A percentile compares a stretch with the other conserved stretches of the same genome.
These are phyloP conservation scores for Phytophthora pistaciae DNA, from an alignment of 352 stramenopile species.

Conservation along the genomic window DNA sequence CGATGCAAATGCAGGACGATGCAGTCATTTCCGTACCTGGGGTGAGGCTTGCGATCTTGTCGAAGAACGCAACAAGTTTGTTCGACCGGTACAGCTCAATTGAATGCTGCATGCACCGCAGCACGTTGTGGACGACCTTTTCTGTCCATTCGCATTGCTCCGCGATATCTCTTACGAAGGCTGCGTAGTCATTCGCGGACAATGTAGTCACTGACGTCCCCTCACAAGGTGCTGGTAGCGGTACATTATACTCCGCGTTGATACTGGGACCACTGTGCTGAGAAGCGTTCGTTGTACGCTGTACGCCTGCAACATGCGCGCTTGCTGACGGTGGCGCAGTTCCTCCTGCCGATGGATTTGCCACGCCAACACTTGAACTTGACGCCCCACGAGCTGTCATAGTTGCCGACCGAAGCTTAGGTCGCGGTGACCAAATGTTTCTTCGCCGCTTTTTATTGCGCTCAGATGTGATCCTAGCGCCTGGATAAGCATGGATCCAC, in stretches of 20 bases:
- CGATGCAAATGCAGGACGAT: neutral
- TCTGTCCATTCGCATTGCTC: slow-evolving; percentile 44
- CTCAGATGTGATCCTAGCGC: slow-evolving; percentile 16
- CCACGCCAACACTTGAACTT: slow-evolving; percentile 7
- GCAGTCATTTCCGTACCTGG: slow-evolving; percentile 39
- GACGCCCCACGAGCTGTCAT: slow-evolving; percentile 10
- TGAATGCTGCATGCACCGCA: slow-evolving; percentile 47
- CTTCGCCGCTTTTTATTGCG: slow-evolving; percentile 34
- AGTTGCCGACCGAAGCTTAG: slow-evolving; percentile 28
- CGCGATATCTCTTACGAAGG: slow-evolving; percentile 51
- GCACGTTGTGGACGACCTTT: slow-evolving; percentile 39
- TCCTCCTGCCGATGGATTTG: neutral
- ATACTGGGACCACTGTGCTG: neutral
- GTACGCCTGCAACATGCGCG: neutral
- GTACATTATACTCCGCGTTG: neutral
- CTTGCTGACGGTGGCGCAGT: slow-evolving; percentile 3
- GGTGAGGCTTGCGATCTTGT: slow-evolving; percentile 39
- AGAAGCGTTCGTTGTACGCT: neutral
- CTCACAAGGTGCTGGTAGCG: neutral
- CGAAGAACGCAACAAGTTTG: slow-evolving; percentile 52
- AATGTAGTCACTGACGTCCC: slow-evolving; percentile 12
- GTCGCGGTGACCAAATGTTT: slow-evolving; percentile 22
- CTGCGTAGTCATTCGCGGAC: slow-evolving; percentile 26
- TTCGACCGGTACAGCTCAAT: slow-evolving; percentile 52
- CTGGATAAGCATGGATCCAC: slow-evolving; percentile 15